phyloP scores from a whole-genome alignment of 495 filamentous ascomycete genomes.

The Amphirosellinia nigrospora region DNA sequence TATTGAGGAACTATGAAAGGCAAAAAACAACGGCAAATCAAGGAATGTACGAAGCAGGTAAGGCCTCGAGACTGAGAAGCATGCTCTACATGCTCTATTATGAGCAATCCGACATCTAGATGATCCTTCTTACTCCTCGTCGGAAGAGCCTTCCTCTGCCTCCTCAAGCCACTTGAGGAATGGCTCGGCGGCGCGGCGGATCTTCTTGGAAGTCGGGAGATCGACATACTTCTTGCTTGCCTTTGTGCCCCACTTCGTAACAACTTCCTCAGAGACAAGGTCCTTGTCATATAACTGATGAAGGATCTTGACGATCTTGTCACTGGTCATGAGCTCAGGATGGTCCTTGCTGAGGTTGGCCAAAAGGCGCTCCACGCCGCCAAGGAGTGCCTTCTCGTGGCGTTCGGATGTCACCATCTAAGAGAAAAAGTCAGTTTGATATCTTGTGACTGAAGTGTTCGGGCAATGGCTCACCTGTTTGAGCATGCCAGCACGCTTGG shows the following conservation, averaged over 20 bases:
- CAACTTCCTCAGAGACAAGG: slow-evolving; percentile 81
- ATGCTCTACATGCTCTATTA: not conserved
- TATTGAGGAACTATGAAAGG: not conserved
- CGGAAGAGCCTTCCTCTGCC: slow-evolving; percentile 81
- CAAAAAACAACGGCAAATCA: not conserved
- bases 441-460: not conserved
- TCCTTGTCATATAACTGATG: slow-evolving; percentile 88
- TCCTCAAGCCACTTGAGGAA: slow-evolving; percentile 94
- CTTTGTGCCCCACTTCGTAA: slow-evolving; percentile 90
- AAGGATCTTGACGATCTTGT: slow-evolving; percentile 82
- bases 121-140: slow-evolving; percentile 54
- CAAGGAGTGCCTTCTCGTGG: slow-evolving; percentile 96
- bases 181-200: slow-evolving; percentile 90
- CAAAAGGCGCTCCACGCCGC: slow-evolving; percentile 92
- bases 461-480: slow-evolving; percentile 66
- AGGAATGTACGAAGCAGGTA: slow-evolving; percentile 6
- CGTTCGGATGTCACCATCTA: slow-evolving; percentile 86
- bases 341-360: slow-evolving; percentile 70
- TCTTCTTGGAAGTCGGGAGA: slow-evolving; percentile 85
- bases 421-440: slow-evolving; percentile 42
- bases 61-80: not conserved
- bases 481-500: slow-evolving; percentile 78
- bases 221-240: slow-evolving; percentile 99
- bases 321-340: slow-evolving; percentile 67
- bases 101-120: not conserved